Evolutionary conservation across 1,139 yeast genomes (phyloP), one percentile per base, ranked within the genome.

Genomic region (Yamadazyma mexicana): DNA sequence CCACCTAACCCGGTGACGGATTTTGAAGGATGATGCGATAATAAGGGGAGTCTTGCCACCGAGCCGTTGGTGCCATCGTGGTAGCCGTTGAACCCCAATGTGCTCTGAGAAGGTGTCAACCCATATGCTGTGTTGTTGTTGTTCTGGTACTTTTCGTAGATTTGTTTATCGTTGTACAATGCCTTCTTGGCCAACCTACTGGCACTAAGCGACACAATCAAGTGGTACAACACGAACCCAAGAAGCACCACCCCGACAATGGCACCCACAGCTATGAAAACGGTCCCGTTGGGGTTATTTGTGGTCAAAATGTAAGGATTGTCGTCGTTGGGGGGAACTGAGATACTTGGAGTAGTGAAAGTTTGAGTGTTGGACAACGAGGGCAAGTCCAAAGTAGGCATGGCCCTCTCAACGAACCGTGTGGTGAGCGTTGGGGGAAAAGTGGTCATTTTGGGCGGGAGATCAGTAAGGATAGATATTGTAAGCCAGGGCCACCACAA

Each of bases 241-340:
- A 76, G 51, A 20, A 73, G 62, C 12, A 81, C 62, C 18, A 76
- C 79, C 1, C 83, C 87, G 3, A 83, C 79, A 33, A 82, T 69
- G 10, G 83, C 70, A 0, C 94, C 95, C 22, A 85, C 84, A 0
- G 87, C 86, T 45, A 87, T 86, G 60, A 86, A 87, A 3, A 87
- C 89, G 0, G 92, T 83, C 1, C 95, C 95, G 38, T 76, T 70
- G 1, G 88, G 86, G 38, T 72, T 67, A 25, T 55, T 58, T 10
- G 77, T 65, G 37, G 69, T 61, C 46, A 73, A 60, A 27, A 87
- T 69, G 54, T 73, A 81, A 9, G 95, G 95, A 59, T 86, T 86
- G 36, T 65, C 58, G 33, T 57, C 53, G 28, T 69, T 69, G 20
- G 81, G 64, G 0, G 95, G 95, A 4, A 86, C 84, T 1, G 77